Base-by-base conservation (phyloP, 2,329 filamentous ascomycete genomes). In the Ascochyta viciae-villosae region DNA sequence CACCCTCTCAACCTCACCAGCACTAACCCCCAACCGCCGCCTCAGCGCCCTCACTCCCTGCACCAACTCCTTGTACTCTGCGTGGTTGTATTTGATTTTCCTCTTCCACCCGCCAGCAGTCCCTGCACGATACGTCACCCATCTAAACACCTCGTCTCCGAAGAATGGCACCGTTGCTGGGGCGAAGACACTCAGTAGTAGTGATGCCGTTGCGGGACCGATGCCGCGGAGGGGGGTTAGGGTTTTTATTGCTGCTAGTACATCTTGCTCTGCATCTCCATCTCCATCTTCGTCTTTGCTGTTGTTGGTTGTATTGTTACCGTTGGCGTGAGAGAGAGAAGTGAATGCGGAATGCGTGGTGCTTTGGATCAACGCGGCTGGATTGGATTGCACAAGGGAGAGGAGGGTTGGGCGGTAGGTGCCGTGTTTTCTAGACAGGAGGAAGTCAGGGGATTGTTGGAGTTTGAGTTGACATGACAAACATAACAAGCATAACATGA, bases 81-180 rank as follows among this genome's bases (percentile, higher is more conserved):
- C 87, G 19, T 77, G 74, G 38, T 81, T 88, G 74, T 95, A 95
- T 74, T 87, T 89, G 71, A 91, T 87, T 53, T 72, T 74, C 49
- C 79, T 68, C 33, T 77, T 72, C 82, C 81, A 83, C 0, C 73
- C 77, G 23, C 78, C 74, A 0, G 67, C 75, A 50, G 78, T 78
- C 76, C 68, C 83, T 85, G 66, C 85, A 85, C 6, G 89, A 19
- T 19, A 19, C 19, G 19, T 19, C 19, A 19, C 76, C 89, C 89
- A 94, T 62, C 87, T 83, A 69, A 87, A 94, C 3, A 88, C 82
- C 74, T 95, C 91, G 68, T 96, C 91, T 2, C 87, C 89, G 76
- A 94, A 94, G 80, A 94, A 94, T 1, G 90, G 83, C 44, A 87
- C 80, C 12, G 77, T 75, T 0, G 79, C 73, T 0, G 87, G 82